Evolutionary conservation across 1,284 basidiomycete species (phyloP).

Genomic region (Mixia osmundae): DNA sequence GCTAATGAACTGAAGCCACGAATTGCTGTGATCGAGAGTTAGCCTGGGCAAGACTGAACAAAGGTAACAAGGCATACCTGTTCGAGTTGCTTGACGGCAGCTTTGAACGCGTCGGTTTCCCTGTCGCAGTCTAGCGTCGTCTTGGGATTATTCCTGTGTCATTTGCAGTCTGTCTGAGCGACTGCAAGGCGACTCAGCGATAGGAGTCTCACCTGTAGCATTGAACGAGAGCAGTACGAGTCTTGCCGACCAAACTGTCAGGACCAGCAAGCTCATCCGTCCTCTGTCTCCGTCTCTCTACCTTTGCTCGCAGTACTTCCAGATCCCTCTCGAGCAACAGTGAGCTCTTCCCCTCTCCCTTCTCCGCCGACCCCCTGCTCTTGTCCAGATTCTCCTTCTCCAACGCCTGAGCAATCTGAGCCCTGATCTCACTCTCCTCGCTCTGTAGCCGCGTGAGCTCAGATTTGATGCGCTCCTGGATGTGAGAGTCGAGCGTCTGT

Average conservation of each 20-base stretch:
- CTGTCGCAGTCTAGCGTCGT: constrained; percentile 1
- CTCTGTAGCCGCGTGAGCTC: constrained; percentile 13
- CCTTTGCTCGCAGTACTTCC: constrained; percentile 4
- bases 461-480: constrained; percentile 14
- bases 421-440: constrained; percentile 14
- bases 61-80: constrained; percentile 1
- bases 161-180: too few species aligned
- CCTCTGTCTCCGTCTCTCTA: constrained; percentile 6
- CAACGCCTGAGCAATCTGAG: constrained; percentile 16
- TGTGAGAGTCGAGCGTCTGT: constrained; percentile 16
- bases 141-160: too few species aligned
- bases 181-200: too few species aligned
- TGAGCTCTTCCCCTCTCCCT: constrained; percentile 5
- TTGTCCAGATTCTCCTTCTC: constrained; percentile 18
- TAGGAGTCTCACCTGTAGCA: constrained; percentile 2
- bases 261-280: constrained; percentile 2
- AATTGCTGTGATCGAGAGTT: too few species aligned
- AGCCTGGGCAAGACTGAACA: background rate
- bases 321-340: constrained; percentile 6
- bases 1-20: too few species aligned
- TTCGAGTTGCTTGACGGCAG: background rate
- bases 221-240: constrained; percentile 1
- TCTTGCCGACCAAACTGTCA: constrained; percentile 4
- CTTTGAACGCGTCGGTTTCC: background rate
- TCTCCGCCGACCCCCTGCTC: constrained; percentile 4